Evolutionary conservation across 2,329 filamentous ascomycete species (phyloP).

Genomic region (Chaetomiaceae sp.): DNA sequence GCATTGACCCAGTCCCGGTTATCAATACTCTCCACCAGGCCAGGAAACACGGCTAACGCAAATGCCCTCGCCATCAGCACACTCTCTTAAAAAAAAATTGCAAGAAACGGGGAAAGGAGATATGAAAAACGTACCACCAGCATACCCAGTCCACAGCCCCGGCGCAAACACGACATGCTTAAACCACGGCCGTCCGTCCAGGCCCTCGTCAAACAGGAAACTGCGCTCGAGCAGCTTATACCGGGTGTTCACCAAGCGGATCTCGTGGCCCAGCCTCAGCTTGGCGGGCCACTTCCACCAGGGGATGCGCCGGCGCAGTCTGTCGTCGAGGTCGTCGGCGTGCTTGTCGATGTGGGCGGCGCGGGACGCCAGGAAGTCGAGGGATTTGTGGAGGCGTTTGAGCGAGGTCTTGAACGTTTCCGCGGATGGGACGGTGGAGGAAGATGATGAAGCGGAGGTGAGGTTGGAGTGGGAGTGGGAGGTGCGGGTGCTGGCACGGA

Average conservation of each 20-base stretch:
- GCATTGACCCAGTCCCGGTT: slow-evolving; percentile 54
- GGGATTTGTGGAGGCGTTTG: slow-evolving; percentile 32
- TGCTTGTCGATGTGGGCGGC: slow-evolving; percentile 24
- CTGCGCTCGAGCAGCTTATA: slow-evolving; percentile 81
- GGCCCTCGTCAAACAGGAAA: slow-evolving; percentile 70
- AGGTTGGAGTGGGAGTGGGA: not conserved
- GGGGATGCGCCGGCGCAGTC: slow-evolving; percentile 49
- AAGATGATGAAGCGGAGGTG: not conserved
- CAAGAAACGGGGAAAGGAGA: not conserved
- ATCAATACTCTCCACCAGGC: slow-evolving; percentile 59
- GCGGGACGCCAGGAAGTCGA: slow-evolving; percentile 30
- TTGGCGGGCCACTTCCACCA: slow-evolving; percentile 77
- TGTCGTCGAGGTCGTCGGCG: slow-evolving; percentile 41
- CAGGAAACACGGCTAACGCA: slow-evolving; percentile 58
- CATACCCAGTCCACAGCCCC: slow-evolving; percentile 85
- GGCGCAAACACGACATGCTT: slow-evolving; percentile 94
- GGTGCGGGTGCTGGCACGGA: slow-evolving; percentile 30
- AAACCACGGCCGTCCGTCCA: slow-evolving; percentile 82
- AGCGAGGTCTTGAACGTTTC: slow-evolving; percentile 28
- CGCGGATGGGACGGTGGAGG: slow-evolving; percentile 1
- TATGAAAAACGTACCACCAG: slow-evolving; percentile 59
- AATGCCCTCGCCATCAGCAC: slow-evolving; percentile 19
- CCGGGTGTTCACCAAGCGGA: slow-evolving; percentile 67
- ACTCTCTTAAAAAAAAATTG: not conserved
- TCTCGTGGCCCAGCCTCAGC: slow-evolving; percentile 47